Percentiles rank a stretch among this genome's conserved stretches.
Evolutionary conservation across 1,284 basidiomycete genomes (phyloP).

Genomic region (Coniferiporia sulphurascens): DNA sequence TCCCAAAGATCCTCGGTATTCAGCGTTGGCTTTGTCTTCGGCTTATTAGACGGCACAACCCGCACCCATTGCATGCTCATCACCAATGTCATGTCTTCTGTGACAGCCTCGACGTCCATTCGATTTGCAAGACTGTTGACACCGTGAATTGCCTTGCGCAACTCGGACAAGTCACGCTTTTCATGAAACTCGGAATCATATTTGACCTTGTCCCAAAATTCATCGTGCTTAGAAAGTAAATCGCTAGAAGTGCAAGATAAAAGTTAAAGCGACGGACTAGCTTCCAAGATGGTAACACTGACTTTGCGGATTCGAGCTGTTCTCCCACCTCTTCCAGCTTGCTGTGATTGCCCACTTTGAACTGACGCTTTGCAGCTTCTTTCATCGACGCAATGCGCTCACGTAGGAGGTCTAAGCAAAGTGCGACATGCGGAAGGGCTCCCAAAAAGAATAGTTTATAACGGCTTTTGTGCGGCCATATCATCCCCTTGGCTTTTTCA

Average conservation of each 20-base stretch:
- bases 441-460: background rate
- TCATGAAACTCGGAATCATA: background rate
- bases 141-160: background rate
- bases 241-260: background rate
- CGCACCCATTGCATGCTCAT: conserved; percentile 27
- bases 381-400: background rate
- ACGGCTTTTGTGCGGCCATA: background rate
- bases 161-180: background rate
- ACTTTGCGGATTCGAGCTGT: background rate
- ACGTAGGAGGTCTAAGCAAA: conserved; percentile 4
- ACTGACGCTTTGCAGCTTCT: conserved; percentile 1
- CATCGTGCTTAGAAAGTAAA: background rate
- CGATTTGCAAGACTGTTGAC: conserved; percentile 23
- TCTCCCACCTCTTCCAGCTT: background rate
- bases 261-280: background rate
- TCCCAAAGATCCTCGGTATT: conserved; percentile 23
- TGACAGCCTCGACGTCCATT: conserved; percentile 18
- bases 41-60: conserved; percentile 3
- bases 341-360: background rate
- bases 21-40: conserved; percentile 23
- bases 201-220: background rate
- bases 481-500: background rate
- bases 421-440: conserved; percentile 1
- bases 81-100: conserved; percentile 28
- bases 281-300: background rate